Percentiles rank a stretch among this genome's conserved stretches.
These are phyloP conservation scores for Wallacemonas sp. DNA, from an alignment of 208 protist genomes.

Conservation along the genomic window DNA sequence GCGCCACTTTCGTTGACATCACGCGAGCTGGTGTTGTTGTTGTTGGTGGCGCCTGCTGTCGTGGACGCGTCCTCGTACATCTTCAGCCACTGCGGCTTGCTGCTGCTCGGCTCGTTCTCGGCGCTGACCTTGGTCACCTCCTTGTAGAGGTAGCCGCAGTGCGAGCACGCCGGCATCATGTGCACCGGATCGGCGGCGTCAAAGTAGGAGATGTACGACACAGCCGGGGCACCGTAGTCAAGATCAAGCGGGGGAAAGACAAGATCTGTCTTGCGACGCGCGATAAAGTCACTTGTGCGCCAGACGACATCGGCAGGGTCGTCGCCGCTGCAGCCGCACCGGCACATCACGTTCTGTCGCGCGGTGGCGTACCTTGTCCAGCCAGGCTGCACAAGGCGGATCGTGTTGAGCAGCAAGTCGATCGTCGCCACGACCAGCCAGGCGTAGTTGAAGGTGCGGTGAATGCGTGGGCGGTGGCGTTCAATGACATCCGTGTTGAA, in stretches of 20 bases:
- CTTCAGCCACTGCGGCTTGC: conserved; percentile 41
- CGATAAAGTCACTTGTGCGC: conserved; percentile 55
- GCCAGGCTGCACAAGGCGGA: conserved; percentile 57
- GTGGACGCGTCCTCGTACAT: conserved; percentile 27
- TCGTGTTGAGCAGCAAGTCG: conserved; percentile 79
- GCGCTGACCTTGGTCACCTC: conserved; percentile 14
- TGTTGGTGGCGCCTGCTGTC: not conserved
- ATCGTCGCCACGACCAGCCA: conserved; percentile 74
- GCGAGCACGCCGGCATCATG: conserved; percentile 64
- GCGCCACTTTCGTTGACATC: not conserved
- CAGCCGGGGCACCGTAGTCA: conserved; percentile 79
- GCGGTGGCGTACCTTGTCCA: conserved; percentile 78
- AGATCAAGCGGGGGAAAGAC: conserved; percentile 76
- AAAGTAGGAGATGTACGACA: conserved; percentile 69
- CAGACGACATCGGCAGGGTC: conserved; percentile 39
- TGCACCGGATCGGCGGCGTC: conserved; percentile 73
- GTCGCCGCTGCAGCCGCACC: conserved; percentile 59
- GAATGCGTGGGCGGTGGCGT: conserved; percentile 50
- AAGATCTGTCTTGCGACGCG: conserved; percentile 61
- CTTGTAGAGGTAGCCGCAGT: conserved; percentile 77
- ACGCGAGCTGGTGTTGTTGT: conserved; percentile 3
- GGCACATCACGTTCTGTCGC: conserved; percentile 54
- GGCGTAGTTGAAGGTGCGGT: conserved; percentile 55
- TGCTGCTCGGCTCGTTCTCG: conserved; percentile 23
- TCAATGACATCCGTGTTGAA: conserved; percentile 49